Base-by-base conservation (phyloP, 1,284 basidiomycete genomes). In the Tylopilus sp. region DNA sequence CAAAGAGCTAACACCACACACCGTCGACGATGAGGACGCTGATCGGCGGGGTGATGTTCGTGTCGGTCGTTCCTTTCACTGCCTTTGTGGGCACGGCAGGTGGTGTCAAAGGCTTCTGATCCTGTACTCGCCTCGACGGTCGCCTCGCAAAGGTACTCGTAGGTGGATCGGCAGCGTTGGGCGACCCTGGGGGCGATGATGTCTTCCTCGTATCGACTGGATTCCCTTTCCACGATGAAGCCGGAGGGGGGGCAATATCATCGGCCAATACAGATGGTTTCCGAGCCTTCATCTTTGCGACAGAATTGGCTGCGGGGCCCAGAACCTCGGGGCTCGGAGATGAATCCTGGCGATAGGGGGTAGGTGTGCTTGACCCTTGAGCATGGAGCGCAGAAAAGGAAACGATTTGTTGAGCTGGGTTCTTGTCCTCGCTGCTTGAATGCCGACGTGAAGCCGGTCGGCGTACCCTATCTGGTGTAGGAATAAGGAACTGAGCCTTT, bases 1-100 rank as follows among this genome's bases (percentile, higher is more conserved):
- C 35, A 52, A n/a, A 41, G 48, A 40, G 43, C 21, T 39, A 45
- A 63, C 55, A 34, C 12, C 15, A 72, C 81, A 53, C 52, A 92
- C 94, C 94, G 69, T 97, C 94, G 25, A 97, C 94, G 55, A 97
- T 95, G 57, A 97, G 77, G 0, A 97, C 95, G 59, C 90, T 95
- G 64, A 97, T 95, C 0, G 94, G 95, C 5, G 95, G 95, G 2
- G 95, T 86, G 33, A 96, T 85, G 54, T 79, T 79, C 31, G 76
- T 73, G 55, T 74, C 75, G 9, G 58, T 41, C 46, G 64, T 59
- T 19, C 55, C 59, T 51, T 68, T 66, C 11, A 54, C 61, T 10
- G 36, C 48, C 46, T 69, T 58, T 21, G 52, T 34, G 29, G 55
- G 36, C 12, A 57, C 52, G 36, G 57, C 46, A 9, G 62, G 44